Base-by-base conservation (phyloP, 2,329 filamentous ascomycete species). In the Fusarium devonianum region DNA sequence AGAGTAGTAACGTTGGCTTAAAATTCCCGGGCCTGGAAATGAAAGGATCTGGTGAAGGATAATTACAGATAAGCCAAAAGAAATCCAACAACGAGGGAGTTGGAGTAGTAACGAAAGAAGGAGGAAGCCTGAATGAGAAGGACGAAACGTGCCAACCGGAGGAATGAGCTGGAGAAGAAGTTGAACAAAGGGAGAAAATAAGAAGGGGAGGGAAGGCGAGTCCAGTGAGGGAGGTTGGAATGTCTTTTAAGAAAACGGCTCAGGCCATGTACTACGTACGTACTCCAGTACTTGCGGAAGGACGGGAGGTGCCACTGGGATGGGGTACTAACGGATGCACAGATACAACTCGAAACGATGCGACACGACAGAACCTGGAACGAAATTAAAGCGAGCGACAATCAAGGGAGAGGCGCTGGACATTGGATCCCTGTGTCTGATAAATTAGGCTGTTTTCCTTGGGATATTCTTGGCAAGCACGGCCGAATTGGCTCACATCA, bases 81-180 rank as follows among this genome's bases (percentile, higher is more conserved):
- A 64, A 63, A 58, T 52, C 69, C 71, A 71, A 70, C 63, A 73
- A 67, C 64, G 71, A 73, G 66, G 46, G 70, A 67, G 66, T 71
- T 68, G 69, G 67, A 63, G 17, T 40, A 36, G 32, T 45, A 63
- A 62, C 51, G 60, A 67, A 65, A 49, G 62, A 65, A 61, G 54
- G 56, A 58, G 33, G 45, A 57, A 47, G 36, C 40, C 38, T 17
- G 54, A 40, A 17, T 33, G 36, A 56, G 35, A 46, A 52, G 40
- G 49, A 56, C 36, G 36, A 23, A 34, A 23, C 43, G 52, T 44
- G 42, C 33, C 47, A 50, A 58, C 44, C 51, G 51, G 47, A 53
- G 36, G 56, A 65, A 61, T 49, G 57, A 51, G 47, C 55, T 25
- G 46, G 35, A 50, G 48, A 56, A 63, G 35, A 35, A 49, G 43